Evolutionary conservation across 441 rosid genomes (phyloP).

Genomic region (Gossypium schwendimanii): DNA sequence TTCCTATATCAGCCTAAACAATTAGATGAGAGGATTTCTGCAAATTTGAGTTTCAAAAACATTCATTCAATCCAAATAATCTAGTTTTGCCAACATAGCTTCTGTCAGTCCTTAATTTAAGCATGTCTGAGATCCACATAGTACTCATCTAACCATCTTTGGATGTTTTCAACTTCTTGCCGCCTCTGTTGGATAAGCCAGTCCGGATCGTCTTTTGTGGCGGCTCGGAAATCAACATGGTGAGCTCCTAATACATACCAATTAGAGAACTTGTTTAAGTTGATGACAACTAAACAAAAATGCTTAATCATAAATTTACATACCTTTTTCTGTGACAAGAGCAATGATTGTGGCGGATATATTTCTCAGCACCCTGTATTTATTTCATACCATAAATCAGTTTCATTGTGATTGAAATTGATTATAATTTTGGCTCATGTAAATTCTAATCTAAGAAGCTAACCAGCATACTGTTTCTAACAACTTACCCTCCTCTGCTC

Average conservation of each 20-base stretch:
- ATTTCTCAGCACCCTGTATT: conserved; percentile 50
- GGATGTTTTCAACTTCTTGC: conserved; percentile 52
- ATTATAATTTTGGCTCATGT: background rate
- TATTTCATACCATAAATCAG: background rate
- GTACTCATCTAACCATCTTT: conserved; percentile 46
- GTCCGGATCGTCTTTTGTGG: conserved; percentile 49
- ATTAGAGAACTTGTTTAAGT: background rate
- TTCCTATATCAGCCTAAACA: background rate
- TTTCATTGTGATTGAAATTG: background rate
- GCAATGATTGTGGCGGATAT: conserved; percentile 59
- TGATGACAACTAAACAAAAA: conserved; percentile 1
- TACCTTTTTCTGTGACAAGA: conserved; percentile 55
- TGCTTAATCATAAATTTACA: background rate
- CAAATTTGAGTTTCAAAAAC: background rate
- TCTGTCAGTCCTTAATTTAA: conserved; percentile 4
- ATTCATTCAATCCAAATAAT: background rate
- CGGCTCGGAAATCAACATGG: conserved; percentile 54
- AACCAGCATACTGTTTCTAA: background rate
- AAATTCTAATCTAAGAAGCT: background rate
- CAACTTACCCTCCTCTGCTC: conserved; percentile 69
- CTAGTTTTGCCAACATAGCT: background rate
- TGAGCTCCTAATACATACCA: conserved; percentile 47
- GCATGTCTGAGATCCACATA: conserved; percentile 33
- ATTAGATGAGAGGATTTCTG: background rate
- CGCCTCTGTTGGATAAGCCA: conserved; percentile 59